Percentiles rank a stretch among this genome's conserved stretches.
These are phyloP conservation scores for Hansenula sp. DNA, from an alignment of 1,139 yeast species.

Conservation along the genomic window DNA sequence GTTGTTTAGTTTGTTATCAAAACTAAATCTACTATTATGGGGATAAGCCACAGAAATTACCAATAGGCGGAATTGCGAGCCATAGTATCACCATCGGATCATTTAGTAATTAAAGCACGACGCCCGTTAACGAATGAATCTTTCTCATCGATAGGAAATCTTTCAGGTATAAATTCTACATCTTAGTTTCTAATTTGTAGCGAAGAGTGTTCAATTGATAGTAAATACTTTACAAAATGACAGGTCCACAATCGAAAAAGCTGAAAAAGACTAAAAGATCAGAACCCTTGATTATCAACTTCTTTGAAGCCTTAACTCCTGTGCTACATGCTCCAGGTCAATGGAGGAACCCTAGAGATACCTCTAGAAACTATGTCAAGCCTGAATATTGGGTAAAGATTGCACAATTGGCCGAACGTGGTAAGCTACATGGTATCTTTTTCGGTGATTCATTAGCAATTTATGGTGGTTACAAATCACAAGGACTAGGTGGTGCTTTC, in stretches of 20 bases:
- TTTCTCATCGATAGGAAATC: too few species aligned
- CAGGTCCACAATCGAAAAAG: neutral
- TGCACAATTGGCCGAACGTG: constrained; percentile 40
- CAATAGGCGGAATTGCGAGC: too few species aligned
- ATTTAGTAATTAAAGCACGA: constrained; percentile 25
- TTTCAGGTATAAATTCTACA: too few species aligned
- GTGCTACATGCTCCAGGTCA: constrained; percentile 36
- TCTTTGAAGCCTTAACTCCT: constrained; percentile 19
- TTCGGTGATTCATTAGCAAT: constrained; percentile 45
- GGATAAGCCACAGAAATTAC: too few species aligned
- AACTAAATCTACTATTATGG: too few species aligned
- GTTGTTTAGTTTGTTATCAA: too few species aligned
- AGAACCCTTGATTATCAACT: constrained; percentile 10
- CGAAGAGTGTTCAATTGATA: too few species aligned
- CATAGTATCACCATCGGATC: constrained; percentile 20
- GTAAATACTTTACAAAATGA: neutral
- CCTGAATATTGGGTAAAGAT: constrained; percentile 42
- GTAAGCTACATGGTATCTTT: constrained; percentile 41
- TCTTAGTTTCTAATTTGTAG: too few species aligned
- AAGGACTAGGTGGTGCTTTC: constrained; percentile 27
- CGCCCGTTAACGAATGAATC: too few species aligned
- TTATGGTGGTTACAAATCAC: constrained; percentile 36
- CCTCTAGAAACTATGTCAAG: constrained; percentile 31
- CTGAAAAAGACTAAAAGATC: neutral
- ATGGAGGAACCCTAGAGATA: constrained; percentile 43